Evolutionary conservation across 441 rosid genomes (phyloP).

Genomic region (Adansonia gregorii): DNA sequence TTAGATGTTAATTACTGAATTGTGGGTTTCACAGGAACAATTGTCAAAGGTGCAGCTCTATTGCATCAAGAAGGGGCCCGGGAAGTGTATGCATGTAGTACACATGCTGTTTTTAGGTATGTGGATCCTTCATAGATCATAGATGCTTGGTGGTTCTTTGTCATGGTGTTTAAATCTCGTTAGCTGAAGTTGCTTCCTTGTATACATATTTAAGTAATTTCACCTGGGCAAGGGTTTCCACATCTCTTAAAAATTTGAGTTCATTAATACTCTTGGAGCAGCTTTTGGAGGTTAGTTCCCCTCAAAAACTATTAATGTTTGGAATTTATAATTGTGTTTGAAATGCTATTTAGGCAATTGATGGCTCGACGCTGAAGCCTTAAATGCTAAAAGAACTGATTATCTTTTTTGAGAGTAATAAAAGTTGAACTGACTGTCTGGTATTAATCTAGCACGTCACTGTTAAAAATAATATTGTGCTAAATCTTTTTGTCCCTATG

Average conservation of each 20-base stretch:
- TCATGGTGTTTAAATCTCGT: slow-evolving; percentile 8
- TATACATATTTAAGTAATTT: slow-evolving; percentile 2
- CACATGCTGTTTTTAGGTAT: slow-evolving; percentile 98
- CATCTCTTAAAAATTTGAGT: neutral
- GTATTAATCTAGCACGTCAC: neutral
- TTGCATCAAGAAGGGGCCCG: slow-evolving; percentile 97
- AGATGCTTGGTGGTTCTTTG: slow-evolving; percentile 1
- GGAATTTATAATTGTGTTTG: neutral
- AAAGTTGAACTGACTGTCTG: neutral
- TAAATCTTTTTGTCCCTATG: neutral
- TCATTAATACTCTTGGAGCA: neutral
- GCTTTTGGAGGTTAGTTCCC: neutral
- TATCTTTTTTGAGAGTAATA: neutral
- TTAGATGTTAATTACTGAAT: slow-evolving; percentile 17
- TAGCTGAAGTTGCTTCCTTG: slow-evolving; percentile 20
- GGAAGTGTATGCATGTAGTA: slow-evolving; percentile 91
- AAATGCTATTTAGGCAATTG: neutral
- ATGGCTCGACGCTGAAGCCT: neutral
- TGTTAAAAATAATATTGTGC: neutral
- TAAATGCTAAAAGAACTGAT: neutral
- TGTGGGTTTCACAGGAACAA: slow-evolving; percentile 60
- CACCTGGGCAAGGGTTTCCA: neutral
- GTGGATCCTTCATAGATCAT: slow-evolving; percentile 24
- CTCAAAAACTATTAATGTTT: neutral
- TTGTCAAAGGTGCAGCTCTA: slow-evolving; percentile 89